Base-by-base conservation (phyloP, 2,329 filamentous ascomycete species). In the Phialophora verrucosa region DNA sequence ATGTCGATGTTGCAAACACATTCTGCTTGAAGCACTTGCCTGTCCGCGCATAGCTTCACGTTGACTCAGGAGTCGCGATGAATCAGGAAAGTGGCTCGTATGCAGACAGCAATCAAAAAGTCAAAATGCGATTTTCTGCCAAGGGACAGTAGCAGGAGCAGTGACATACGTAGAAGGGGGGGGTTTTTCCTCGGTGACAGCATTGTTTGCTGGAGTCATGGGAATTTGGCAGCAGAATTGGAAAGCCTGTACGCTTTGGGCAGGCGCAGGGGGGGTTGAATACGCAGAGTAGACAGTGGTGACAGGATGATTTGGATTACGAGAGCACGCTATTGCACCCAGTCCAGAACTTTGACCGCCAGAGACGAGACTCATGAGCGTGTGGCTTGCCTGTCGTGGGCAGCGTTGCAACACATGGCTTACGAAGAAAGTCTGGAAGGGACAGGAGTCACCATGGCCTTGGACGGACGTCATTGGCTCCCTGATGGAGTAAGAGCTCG, bases 381-480 rank as follows among this genome's bases (percentile, higher is more conserved):
- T 5, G 54, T 51, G 27, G 61, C 50, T 35, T 51, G 42, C 42
- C 60, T 38, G 60, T 42, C 53, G 44, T 12, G 17, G 12, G 32
- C 7, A 44, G 25, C 23, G 62, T 64, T 64, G 56, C 62, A 64
- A 56, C 57, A 56, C 57, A 58, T 63, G 61, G 61, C 63, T 65
- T 51, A 65, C 63, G 56, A 65, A 65, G 63, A 65, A 14, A 23
- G 20, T 6, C 14, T 8, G 8, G 29, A 23, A 12, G 29, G 38
- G 55, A 32, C 1, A 7, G 53, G 53, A 55, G 53, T 55, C 53
- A 31, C 25, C 53, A 55, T 8, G 23, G 49, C 10, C 3, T 14
- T 27, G 23, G 53, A 25, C 29, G 53, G 29, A 8, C 53, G 29
- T 55, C 25, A 55, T 55, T 55, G 27, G 53, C 53, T 29, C 10